Evolutionary conservation across 2,329 filamentous ascomycete genomes (phyloP), one percentile per base, ranked within the genome.

Genomic region (Herpomyces periplanetae): DNA sequence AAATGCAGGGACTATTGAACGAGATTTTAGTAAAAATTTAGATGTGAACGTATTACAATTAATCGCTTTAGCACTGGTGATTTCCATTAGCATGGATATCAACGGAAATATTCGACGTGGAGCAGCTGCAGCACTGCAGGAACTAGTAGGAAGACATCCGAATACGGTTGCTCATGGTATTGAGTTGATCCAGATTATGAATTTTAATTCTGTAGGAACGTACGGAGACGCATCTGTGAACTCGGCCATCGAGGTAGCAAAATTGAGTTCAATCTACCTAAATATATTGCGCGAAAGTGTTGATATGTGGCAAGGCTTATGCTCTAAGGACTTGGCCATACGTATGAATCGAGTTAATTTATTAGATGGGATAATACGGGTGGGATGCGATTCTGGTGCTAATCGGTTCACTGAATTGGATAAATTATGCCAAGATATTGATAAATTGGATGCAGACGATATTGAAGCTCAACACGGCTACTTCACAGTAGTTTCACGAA

Each of bases 161-260:
- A 61, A 88, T 29, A 71, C 53, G 0, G 55, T 91, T 13, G 44
- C 50, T 8, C 46, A 71, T 29, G 80, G 75, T 0, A 91, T 96
- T 22, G 40, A 55, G 16, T 47, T 91, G 2, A 69, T 91, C 0
- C 80, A 91, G 32, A 51, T 54, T 2, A 66, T 91, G 1, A 80
- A 96, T 32, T 96, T 88, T 31, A 71, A 87, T 34, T 55, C 68
- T 14, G 71, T 96, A 9, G 75, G 80, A 2, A 49, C 84, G n/a
- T 52, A 75, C 10, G 61, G 64, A 8, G 52, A 66, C 27, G 75
- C 73, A 3, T 60, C 87, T 29, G 49, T 57, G 15, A 54, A 73
- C 17, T 68, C 91, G 5, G 58, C 66, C 0, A 41, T 55, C 6
- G 48, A 49, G 14, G 62, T 63, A 1, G 54, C 65, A 0, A 42